Evolutionary conservation across 2,329 filamentous ascomycete species (phyloP).

Genomic region (Fonsecaea nubica): DNA sequence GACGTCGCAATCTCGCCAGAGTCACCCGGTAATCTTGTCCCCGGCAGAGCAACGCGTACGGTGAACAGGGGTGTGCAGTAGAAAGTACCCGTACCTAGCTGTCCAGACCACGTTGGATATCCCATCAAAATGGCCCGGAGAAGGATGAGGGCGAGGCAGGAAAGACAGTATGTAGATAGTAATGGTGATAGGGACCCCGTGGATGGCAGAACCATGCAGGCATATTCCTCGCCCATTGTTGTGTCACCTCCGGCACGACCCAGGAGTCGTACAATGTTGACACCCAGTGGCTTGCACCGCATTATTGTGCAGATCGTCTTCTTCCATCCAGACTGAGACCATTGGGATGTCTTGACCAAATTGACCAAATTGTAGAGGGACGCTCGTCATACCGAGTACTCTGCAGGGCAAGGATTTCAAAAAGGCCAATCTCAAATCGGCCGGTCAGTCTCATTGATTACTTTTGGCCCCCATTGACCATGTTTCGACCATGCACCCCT

Average conservation of each 20-base stretch:
- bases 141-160: not conserved
- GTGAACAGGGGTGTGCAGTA: not conserved
- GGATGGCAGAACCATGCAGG: not conserved
- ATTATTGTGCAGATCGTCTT: conserved; percentile 12
- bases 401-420: conserved; percentile 2
- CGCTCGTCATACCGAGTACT: conserved; percentile 10
- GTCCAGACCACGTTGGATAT: not conserved
- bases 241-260: conserved; percentile 15
- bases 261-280: conserved; percentile 12
- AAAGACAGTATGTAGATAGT: not conserved
- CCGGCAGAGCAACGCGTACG: not conserved
- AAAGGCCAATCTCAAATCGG: conserved; percentile 21
- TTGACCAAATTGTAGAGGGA: not conserved
- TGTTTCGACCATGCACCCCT: conserved; percentile 12
- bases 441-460: conserved; percentile 15
- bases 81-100: not conserved
- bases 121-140: not conserved
- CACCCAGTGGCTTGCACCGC: conserved; percentile 8
- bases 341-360: not conserved
- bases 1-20: not conserved
- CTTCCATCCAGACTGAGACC: conserved; percentile 22
- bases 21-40: conserved; percentile 1
- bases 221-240: not conserved
- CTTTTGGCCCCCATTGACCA: conserved; percentile 4
- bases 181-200: not conserved